Percentiles rank a stretch among this genome's conserved stretches.
phyloP scores from a whole-genome alignment of 2,329 filamentous ascomycete species.

The Aspergillus sojae region DNA sequence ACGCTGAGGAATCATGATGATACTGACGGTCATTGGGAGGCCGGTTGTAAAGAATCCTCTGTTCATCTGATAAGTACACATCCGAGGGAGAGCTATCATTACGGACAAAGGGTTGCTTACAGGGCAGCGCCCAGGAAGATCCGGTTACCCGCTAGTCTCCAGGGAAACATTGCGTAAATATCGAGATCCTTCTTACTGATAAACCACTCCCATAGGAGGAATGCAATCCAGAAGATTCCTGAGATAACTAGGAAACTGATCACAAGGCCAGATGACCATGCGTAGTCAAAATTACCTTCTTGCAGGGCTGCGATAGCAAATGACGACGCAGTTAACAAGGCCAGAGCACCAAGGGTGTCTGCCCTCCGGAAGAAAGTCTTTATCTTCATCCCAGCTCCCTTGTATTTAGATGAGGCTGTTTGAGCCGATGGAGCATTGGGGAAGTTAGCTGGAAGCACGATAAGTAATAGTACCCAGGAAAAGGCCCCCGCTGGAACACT shows the following conservation, averaged over 20 bases:
- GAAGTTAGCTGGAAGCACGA: constrained; percentile 17
- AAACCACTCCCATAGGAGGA: constrained; percentile 21
- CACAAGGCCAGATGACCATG: constrained; percentile 58
- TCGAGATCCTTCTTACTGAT: neutral
- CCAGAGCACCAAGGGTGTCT: constrained; percentile 56
- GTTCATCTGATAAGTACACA: neutral
- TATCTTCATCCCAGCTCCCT: neutral
- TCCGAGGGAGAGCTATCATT: neutral
- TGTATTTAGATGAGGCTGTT: neutral
- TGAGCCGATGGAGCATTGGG: neutral
- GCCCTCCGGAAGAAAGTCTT: constrained; percentile 25
- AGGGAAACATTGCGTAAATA: constrained; percentile 22
- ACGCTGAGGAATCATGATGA: constrained; percentile 26
- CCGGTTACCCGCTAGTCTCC: constrained; percentile 15
- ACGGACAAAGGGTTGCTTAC: neutral
- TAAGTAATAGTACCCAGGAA: constrained; percentile 10
- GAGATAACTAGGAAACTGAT: constrained; percentile 54
- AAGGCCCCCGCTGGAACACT: constrained; percentile 19
- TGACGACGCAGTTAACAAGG: constrained; percentile 56
- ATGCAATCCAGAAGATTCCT: constrained; percentile 29
- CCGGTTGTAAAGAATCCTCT: constrained; percentile 23
- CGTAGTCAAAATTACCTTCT: constrained; percentile 56
- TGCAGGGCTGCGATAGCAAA: constrained; percentile 58
- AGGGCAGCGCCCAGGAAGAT: constrained; percentile 14
- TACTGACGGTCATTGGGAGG: constrained; percentile 17